A percentile compares a stretch with the other conserved stretches of the same genome.
Evolutionary conservation across 208 protist species (phyloP).

Genomic region (Trypanosomatidae sp.): DNA sequence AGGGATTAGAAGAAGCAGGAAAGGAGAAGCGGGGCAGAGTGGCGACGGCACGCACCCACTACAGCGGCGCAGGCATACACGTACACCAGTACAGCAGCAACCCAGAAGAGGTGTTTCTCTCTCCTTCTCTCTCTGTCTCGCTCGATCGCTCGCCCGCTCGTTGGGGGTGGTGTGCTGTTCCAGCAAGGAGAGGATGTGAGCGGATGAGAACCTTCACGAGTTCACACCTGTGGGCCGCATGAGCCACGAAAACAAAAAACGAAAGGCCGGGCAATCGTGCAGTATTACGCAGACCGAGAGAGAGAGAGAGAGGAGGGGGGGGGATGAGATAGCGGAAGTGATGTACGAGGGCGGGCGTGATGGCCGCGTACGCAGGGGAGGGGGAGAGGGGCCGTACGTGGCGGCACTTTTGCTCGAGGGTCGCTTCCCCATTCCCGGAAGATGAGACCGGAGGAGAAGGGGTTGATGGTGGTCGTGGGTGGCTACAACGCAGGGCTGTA

Average conservation of each 20-base stretch:
- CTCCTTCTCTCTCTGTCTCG: neutral
- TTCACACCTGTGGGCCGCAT: neutral
- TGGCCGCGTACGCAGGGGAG: too few relatives aligned
- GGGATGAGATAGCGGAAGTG: neutral
- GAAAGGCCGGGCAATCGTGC: neutral
- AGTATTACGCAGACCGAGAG: neutral
- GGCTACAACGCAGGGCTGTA: neutral
- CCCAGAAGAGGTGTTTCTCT: neutral
- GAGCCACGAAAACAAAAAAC: neutral
- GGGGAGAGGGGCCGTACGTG: neutral
- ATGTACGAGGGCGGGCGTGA: too few relatives aligned
- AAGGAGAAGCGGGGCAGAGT: neutral
- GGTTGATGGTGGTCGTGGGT: neutral
- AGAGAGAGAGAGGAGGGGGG: neutral
- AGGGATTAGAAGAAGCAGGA: neutral
- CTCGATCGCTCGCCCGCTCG: neutral
- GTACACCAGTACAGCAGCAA: neutral
- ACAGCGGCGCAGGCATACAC: constrained; percentile 5
- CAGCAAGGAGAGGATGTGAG: neutral
- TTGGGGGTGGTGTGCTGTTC: neutral
- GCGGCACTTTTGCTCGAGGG: neutral
- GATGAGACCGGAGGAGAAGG: neutral
- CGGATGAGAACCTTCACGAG: constrained; percentile 1
- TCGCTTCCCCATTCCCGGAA: neutral
- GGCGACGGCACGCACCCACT: neutral